These are phyloP conservation scores for Ceratobasidium sp. DNA, from an alignment of 1,284 basidiomycete species.

Conservation along the genomic window DNA sequence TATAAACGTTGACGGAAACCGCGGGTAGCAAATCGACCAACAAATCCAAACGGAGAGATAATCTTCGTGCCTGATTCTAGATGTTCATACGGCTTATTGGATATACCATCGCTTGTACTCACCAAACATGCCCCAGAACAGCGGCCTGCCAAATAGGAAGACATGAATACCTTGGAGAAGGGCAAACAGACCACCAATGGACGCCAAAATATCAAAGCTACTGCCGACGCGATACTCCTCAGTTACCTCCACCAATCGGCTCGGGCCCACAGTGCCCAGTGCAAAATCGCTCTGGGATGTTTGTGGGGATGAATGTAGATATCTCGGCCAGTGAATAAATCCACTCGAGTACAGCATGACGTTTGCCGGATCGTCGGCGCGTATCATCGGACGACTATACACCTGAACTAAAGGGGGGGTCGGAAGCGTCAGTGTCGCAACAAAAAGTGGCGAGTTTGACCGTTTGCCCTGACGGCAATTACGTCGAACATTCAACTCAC, in stretches of 20 bases:
- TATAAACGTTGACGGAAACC: neutral
- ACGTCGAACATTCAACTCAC: too few species aligned
- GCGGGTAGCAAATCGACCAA: neutral
- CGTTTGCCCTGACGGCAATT: too few species aligned
- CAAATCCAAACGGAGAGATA: neutral
- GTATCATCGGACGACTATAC: too few species aligned
- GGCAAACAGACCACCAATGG: slow-evolving; percentile 14
- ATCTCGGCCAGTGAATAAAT: too few species aligned
- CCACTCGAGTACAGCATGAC: too few species aligned
- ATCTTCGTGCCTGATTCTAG: neutral
- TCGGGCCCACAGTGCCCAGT: neutral
- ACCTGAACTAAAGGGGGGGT: too few species aligned
- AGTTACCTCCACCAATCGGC: neutral
- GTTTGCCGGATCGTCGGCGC: too few species aligned
- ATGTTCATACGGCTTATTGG: neutral
- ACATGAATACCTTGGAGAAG: slow-evolving; percentile 12
- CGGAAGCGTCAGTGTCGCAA: too few species aligned
- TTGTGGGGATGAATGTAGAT: neutral
- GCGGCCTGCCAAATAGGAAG: neutral
- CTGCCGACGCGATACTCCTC: neutral
- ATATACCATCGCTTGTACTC: neutral
- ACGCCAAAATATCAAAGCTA: neutral
- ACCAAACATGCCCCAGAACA: slow-evolving; percentile 20
- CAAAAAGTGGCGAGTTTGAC: too few species aligned
- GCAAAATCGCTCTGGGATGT: neutral